A percentile compares a stretch with the other conserved stretches of the same genome.
Evolutionary conservation across 225 moss, liverwort and hornwort species (phyloP).

Genomic region (Ulota crispa): DNA sequence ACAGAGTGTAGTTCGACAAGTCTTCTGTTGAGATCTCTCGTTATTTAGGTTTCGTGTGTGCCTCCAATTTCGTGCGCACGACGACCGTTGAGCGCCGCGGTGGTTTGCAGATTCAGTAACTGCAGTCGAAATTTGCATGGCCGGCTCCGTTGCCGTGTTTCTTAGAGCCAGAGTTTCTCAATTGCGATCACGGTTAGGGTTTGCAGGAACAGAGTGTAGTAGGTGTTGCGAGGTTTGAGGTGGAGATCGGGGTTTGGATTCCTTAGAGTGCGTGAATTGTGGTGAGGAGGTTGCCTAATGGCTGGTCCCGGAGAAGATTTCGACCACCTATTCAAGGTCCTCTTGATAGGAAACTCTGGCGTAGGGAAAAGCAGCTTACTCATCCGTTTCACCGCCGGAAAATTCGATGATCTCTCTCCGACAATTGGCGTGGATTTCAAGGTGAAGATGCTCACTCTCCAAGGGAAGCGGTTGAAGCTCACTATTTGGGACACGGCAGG

Average conservation of each 20-base stretch:
- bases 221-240: slow-evolving; percentile 1
- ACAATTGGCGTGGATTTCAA: slow-evolving; percentile 99
- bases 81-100: not conserved
- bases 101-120: slow-evolving; percentile 9
- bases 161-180: not conserved
- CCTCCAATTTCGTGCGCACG: not conserved
- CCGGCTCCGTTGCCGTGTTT: slow-evolving; percentile 19
- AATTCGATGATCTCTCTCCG: slow-evolving; percentile 86
- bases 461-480: slow-evolving; percentile 84
- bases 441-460: slow-evolving; percentile 74
- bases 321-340: slow-evolving; percentile 88
- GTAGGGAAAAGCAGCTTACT: slow-evolving; percentile 94
- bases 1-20: not conserved
- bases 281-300: slow-evolving; percentile 20
- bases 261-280: not conserved
- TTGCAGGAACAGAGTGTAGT: slow-evolving; percentile 5
- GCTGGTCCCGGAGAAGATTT: slow-evolving; percentile 53
- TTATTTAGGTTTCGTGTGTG: not conserved
- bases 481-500: slow-evolving; percentile 99
- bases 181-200: slow-evolving; percentile 5
- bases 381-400: slow-evolving; percentile 85
- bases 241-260: not conserved
- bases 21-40: not conserved
- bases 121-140: slow-evolving; percentile 25
- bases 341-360: slow-evolving; percentile 87